Evolutionary conservation across 805 yeast species (phyloP).

Genomic region (Metschnikowia peoriensis): DNA sequence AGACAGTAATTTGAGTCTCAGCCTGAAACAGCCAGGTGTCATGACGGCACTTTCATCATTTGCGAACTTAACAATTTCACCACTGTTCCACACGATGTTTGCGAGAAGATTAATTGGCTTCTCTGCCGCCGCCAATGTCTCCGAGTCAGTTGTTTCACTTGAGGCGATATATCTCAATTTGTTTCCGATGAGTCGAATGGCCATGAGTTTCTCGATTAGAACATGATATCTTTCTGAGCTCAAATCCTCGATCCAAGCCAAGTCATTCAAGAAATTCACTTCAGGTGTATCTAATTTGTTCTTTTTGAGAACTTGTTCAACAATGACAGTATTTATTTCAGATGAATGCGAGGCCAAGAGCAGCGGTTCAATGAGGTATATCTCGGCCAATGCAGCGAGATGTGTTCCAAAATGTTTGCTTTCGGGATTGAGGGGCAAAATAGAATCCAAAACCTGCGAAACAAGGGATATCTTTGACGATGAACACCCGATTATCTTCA

Average conservation of each 20-base stretch:
- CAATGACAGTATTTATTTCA: slow-evolving; percentile 57
- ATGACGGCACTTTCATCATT: slow-evolving; percentile 41
- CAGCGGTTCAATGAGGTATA: slow-evolving; percentile 49
- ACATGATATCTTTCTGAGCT: slow-evolving; percentile 27
- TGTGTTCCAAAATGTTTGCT: slow-evolving; percentile 49
- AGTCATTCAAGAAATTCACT: slow-evolving; percentile 22
- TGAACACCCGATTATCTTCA: slow-evolving; percentile 53
- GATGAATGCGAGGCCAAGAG: slow-evolving; percentile 52
- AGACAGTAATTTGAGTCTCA: slow-evolving; percentile 63
- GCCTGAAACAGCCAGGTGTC: slow-evolving; percentile 63
- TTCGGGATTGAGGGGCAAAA: slow-evolving; percentile 51
- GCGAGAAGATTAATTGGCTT: slow-evolving; percentile 58
- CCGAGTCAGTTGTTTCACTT: slow-evolving; percentile 20
- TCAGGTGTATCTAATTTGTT: slow-evolving; percentile 39
- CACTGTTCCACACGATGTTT: slow-evolving; percentile 69
- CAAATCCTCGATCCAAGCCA: slow-evolving; percentile 49
- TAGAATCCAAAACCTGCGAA: slow-evolving; percentile 35
- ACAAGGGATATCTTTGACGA: slow-evolving; percentile 41
- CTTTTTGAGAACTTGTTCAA: slow-evolving; percentile 58
- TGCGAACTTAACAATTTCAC: slow-evolving; percentile 61
- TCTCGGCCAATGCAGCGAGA: slow-evolving; percentile 58
- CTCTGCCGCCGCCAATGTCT: slow-evolving; percentile 24
- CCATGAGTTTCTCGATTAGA: slow-evolving; percentile 48
- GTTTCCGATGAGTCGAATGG: slow-evolving; percentile 58
- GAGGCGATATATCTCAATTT: slow-evolving; percentile 47